A percentile compares a stretch with the other conserved stretches of the same genome.
phyloP scores from a whole-genome alignment of 2,329 filamentous ascomycete species.

The Botrytis tulipae region DNA sequence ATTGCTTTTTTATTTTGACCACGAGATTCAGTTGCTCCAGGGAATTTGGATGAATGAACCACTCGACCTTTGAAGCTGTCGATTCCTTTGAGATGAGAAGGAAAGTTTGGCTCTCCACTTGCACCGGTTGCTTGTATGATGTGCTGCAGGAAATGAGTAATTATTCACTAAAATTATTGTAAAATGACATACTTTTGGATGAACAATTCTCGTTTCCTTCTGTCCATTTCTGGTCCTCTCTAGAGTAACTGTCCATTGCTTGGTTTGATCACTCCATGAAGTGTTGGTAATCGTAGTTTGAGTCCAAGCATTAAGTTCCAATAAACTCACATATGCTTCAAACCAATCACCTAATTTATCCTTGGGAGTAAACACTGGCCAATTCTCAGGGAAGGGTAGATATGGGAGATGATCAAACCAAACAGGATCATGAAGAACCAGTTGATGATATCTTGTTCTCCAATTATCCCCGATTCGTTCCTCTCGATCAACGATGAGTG shows the following conservation, averaged over 20 bases:
- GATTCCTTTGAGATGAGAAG: slow-evolving; percentile 45
- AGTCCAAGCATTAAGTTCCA: slow-evolving; percentile 68
- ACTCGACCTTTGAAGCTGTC: slow-evolving; percentile 56
- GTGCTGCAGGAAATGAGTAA: slow-evolving; percentile 32
- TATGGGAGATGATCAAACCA: slow-evolving; percentile 61
- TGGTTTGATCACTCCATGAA: slow-evolving; percentile 45
- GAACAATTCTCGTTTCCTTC: slow-evolving; percentile 22
- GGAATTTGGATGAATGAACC: slow-evolving; percentile 61
- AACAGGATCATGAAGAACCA: slow-evolving; percentile 68
- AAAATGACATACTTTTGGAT: slow-evolving; percentile 23
- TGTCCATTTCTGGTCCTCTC: slow-evolving; percentile 39
- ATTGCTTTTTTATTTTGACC: slow-evolving; percentile 58
- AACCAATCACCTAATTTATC: slow-evolving; percentile 70
- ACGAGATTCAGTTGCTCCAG: slow-evolving; percentile 47
- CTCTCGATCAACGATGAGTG: slow-evolving; percentile 58
- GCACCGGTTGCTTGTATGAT: slow-evolving; percentile 31
- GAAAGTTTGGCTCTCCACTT: slow-evolving; percentile 59
- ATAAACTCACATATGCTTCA: slow-evolving; percentile 58
- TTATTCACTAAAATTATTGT: neutral
- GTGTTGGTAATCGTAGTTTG: slow-evolving; percentile 49
- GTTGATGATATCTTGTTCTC: slow-evolving; percentile 60
- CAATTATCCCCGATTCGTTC: slow-evolving; percentile 62
- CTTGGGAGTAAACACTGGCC: slow-evolving; percentile 70
- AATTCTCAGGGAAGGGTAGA: slow-evolving; percentile 59
- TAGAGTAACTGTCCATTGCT: slow-evolving; percentile 56